phyloP scores from a whole-genome alignment of 2,329 filamentous ascomycete genomes.

The Neofusicoccum cordaticola region DNA sequence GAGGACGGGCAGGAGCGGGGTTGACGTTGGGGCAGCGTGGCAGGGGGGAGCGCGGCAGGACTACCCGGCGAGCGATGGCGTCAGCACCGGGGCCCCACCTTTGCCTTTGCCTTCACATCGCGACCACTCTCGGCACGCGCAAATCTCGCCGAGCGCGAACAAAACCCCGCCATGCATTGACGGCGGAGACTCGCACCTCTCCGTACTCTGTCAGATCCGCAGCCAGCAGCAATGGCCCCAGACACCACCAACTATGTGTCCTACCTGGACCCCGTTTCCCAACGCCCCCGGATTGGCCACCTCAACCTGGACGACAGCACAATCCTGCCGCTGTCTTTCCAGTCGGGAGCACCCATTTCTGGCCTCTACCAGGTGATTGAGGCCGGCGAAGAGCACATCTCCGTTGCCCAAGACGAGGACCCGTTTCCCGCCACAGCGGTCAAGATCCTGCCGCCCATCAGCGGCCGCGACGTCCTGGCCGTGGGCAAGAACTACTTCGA shows the following conservation, averaged over 20 bases:
- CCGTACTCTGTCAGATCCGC: background rate
- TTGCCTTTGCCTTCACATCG: background rate
- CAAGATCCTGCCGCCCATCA: constrained; percentile 48
- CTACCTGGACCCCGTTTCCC: background rate
- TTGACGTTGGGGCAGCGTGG: background rate
- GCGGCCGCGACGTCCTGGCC: constrained; percentile 52
- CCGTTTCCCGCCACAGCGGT: constrained; percentile 34
- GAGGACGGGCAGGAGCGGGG: too few relatives aligned
- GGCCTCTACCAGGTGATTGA: constrained; percentile 55
- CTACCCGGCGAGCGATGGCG: background rate
- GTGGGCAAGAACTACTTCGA: constrained; percentile 59
- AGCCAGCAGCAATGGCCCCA: background rate
- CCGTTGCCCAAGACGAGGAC: background rate
- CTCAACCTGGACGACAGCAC: constrained; percentile 35
- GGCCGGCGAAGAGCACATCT: constrained; percentile 40
- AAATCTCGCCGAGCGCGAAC: background rate
- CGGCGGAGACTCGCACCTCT: background rate
- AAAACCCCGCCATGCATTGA: background rate
- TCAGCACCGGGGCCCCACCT: background rate
- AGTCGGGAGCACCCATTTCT: constrained; percentile 46
- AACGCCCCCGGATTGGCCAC: constrained; percentile 40
- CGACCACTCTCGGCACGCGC: background rate
- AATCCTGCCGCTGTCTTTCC: constrained; percentile 46
- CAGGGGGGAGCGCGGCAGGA: background rate
- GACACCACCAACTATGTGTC: background rate